phyloP scores from a whole-genome alignment of 805 yeast genomes.

The Sungouiozyma ichnusensis region DNA sequence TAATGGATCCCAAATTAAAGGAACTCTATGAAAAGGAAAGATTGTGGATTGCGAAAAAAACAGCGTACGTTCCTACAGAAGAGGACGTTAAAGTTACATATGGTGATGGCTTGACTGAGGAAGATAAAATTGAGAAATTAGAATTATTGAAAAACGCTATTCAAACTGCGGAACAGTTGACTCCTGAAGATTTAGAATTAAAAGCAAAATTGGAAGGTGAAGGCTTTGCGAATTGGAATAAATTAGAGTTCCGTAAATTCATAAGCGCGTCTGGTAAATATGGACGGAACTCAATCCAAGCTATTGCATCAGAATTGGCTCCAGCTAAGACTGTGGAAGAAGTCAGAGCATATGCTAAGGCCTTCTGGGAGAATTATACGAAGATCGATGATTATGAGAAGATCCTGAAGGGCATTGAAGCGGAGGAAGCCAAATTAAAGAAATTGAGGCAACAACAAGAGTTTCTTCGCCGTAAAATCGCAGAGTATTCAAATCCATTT shows the following conservation, averaged over 20 bases:
- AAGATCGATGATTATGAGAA: conserved; percentile 86
- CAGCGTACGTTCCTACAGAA: conserved; percentile 54
- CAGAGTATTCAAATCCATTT: conserved; percentile 66
- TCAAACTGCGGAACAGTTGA: conserved; percentile 64
- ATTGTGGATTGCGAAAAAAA: conserved; percentile 61
- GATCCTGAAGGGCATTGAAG: conserved; percentile 68
- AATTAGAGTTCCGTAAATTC: conserved; percentile 80
- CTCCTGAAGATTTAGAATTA: conserved; percentile 66
- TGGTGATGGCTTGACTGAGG: conserved; percentile 33
- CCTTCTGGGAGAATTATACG: conserved; percentile 70
- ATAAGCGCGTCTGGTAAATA: conserved; percentile 65
- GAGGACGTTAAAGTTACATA: conserved; percentile 38
- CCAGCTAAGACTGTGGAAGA: conserved; percentile 76
- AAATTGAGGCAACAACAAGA: conserved; percentile 63
- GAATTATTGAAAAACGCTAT: conserved; percentile 60
- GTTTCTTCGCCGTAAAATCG: conserved; percentile 64
- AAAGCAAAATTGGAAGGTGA: conserved; percentile 48
- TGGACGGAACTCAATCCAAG: conserved; percentile 66
- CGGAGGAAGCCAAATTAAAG: conserved; percentile 77
- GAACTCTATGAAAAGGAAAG: conserved; percentile 76
- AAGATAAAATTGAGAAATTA: conserved; percentile 36
- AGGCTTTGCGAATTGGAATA: conserved; percentile 77
- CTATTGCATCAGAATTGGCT: conserved; percentile 63
- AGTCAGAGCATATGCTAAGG: conserved; percentile 63
- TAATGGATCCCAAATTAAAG: conserved; percentile 62